These are phyloP conservation scores for Oryza officinalis DNA, from an alignment of 176 grass and related monocot species.

Conservation along the genomic window DNA sequence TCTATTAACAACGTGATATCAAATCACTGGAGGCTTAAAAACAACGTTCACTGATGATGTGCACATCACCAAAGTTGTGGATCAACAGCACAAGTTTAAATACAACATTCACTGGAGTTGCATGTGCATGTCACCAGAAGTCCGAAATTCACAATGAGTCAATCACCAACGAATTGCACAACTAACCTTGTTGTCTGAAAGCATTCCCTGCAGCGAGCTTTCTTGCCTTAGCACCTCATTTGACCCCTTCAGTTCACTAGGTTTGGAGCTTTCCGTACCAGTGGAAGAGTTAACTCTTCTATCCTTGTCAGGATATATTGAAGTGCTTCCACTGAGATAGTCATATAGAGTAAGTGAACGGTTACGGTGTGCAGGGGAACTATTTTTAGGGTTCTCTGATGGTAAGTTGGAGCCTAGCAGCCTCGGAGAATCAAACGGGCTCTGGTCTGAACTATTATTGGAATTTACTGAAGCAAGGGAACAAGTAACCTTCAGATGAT, in stretches of 20 bases:
- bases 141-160: neutral
- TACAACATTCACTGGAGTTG: neutral
- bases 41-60: neutral
- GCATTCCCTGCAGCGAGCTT: conserved; percentile 16
- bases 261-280: neutral
- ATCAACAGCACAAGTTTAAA: neutral
- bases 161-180: neutral
- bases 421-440: neutral
- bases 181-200: conserved; percentile 24
- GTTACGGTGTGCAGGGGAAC: neutral
- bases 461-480: conserved; percentile 12
- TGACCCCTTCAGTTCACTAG: neutral
- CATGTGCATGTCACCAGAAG: neutral
- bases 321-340: conserved; percentile 9
- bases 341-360: conserved; percentile 8
- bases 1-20: neutral
- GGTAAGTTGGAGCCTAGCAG: neutral
- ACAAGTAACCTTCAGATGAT: conserved; percentile 23
- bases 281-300: neutral
- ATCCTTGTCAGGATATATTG: neutral
- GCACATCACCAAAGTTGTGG: neutral
- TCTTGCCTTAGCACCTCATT: neutral
- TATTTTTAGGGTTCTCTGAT: conserved; percentile 15
- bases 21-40: conserved; percentile 8
- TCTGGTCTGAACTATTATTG: conserved; percentile 15